These are phyloP conservation scores for Schwanniomyces occidentalis DNA, from an alignment of 805 yeast genomes.

Conservation along the genomic window DNA sequence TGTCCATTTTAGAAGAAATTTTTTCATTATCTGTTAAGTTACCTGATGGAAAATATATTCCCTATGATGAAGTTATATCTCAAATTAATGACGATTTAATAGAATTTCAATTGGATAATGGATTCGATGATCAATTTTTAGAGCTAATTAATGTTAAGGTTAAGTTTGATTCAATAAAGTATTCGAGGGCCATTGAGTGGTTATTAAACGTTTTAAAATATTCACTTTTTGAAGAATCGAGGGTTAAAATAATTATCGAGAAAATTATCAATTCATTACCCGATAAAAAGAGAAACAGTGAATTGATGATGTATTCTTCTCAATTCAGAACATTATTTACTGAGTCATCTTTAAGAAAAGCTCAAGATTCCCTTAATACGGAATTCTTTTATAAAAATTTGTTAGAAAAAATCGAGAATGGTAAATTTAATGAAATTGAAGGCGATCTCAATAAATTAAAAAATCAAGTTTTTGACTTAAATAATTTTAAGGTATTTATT, in stretches of 20 bases:
- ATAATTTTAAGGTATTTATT: constrained; percentile 66
- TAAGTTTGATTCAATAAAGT: constrained; percentile 61
- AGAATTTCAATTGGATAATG: constrained; percentile 53
- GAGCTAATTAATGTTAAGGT: constrained; percentile 67
- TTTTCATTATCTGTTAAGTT: constrained; percentile 70
- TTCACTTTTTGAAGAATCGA: constrained; percentile 67
- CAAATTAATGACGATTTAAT: constrained; percentile 73
- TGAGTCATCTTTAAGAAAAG: constrained; percentile 61
- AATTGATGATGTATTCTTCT: constrained; percentile 64
- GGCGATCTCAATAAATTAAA: constrained; percentile 54
- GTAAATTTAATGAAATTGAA: constrained; percentile 49
- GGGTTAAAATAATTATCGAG: constrained; percentile 67
- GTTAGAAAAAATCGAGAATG: constrained; percentile 52
- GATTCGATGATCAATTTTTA: constrained; percentile 59
- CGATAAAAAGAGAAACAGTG: constrained; percentile 63
- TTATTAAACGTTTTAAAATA: constrained; percentile 61
- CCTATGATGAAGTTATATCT: constrained; percentile 77
- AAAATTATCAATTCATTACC: constrained; percentile 60
- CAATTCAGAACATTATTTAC: constrained; percentile 53
- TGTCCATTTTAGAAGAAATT: constrained; percentile 62
- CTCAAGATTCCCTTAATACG: constrained; percentile 63
- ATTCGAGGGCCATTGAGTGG: constrained; percentile 76
- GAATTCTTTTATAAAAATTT: constrained; percentile 54
- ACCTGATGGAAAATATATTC: constrained; percentile 57
- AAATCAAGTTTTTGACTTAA: constrained; percentile 49